phyloP scores from a whole-genome alignment of 331 rosid species.

The Quercus phellos region DNA sequence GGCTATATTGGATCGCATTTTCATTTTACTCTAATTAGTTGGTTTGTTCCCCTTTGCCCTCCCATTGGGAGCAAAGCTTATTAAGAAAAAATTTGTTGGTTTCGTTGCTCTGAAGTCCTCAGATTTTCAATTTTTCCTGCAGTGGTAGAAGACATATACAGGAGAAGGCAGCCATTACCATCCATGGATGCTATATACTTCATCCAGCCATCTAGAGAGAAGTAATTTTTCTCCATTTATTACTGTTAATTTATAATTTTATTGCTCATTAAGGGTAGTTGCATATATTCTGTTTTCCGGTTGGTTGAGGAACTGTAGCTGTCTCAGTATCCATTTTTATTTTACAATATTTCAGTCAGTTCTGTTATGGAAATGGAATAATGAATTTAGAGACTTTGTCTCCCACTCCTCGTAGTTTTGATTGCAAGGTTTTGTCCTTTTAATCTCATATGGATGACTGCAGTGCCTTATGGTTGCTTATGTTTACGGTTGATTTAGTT shows the following conservation, averaged over 20 bases:
- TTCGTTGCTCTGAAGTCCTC: conserved; percentile 8
- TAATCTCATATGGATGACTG: neutral
- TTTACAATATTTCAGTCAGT: neutral
- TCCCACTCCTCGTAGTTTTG: neutral
- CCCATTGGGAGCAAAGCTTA: too few relatives aligned
- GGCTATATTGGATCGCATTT: neutral
- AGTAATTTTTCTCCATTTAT: conserved; percentile 44
- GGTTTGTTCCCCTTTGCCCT: neutral
- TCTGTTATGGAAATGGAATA: neutral
- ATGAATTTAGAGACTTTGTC: neutral
- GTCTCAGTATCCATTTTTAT: neutral
- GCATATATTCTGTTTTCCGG: neutral
- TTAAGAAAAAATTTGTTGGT: neutral
- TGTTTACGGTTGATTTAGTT: neutral
- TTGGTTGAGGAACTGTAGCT: neutral
- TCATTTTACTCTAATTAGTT: neutral
- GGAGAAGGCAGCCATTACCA: conserved; percentile 92
- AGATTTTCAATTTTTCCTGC: conserved; percentile 27
- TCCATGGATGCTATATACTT: conserved; percentile 95
- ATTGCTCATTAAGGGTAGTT: neutral
- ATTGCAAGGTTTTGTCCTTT: neutral
- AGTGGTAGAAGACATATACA: conserved; percentile 97
- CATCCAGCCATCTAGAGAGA: conserved; percentile 85
- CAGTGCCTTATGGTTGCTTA: neutral
- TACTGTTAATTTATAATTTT: conserved; percentile 7